Evolutionary conservation across 2,329 filamentous ascomycete genomes (phyloP).

Genomic region (Neopestalotiopsis clavispora): DNA sequence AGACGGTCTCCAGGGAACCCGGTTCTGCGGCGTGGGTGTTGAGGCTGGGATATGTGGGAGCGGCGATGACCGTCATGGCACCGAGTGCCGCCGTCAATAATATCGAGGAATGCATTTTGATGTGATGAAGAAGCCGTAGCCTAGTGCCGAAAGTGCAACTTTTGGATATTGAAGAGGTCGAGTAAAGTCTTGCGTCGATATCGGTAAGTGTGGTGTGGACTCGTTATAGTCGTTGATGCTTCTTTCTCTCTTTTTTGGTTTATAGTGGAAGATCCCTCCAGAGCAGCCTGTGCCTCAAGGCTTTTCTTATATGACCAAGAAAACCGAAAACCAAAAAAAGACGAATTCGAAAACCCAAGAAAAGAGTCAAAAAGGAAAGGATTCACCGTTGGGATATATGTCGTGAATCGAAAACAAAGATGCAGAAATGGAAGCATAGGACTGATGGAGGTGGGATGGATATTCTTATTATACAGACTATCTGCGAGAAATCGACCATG

Average conservation of each 20-base stretch:
- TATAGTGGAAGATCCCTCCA: slow-evolving; percentile 27
- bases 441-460: slow-evolving; percentile 24
- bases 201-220: neutral
- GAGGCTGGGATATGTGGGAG: slow-evolving; percentile 52
- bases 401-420: slow-evolving; percentile 27
- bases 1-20: slow-evolving; percentile 51
- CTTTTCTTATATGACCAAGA: slow-evolving; percentile 21
- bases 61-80: slow-evolving; percentile 47
- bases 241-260: slow-evolving; percentile 18
- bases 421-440: slow-evolving; percentile 25
- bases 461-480: slow-evolving; percentile 18
- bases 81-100: slow-evolving; percentile 52
- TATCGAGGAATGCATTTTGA: slow-evolving; percentile 56
- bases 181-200: neutral
- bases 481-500: neutral
- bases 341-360: slow-evolving; percentile 24
- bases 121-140: slow-evolving; percentile 11
- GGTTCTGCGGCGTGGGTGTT: slow-evolving; percentile 45
- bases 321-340: slow-evolving; percentile 15
- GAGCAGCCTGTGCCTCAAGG: slow-evolving; percentile 27
- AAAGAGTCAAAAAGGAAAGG: slow-evolving; percentile 32
- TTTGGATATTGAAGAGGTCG: neutral
- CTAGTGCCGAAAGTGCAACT: neutral
- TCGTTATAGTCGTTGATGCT: slow-evolving; percentile 20
- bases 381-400: slow-evolving; percentile 26